Conservation (phyloP, 2,329 filamentous ascomycete genomes). For the Fusarium irregulare region DNA sequence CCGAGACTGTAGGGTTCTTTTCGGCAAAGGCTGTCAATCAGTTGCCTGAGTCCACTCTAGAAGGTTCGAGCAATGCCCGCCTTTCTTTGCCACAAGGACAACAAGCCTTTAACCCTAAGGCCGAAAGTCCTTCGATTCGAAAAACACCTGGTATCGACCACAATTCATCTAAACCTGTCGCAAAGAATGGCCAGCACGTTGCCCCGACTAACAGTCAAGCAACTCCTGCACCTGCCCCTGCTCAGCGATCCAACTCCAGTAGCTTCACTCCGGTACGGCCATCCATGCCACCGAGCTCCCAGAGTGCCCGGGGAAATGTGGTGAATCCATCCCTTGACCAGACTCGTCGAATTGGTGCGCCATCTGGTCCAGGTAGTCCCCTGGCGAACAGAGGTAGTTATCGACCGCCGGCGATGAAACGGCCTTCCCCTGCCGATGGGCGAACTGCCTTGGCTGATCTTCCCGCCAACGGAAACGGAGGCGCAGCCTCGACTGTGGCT, state of each 20-base stretch:
- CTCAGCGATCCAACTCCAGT: slow-evolving; percentile 38
- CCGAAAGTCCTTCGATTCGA: slow-evolving; percentile 85
- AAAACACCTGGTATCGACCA: slow-evolving; percentile 92
- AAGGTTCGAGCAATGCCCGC: slow-evolving; percentile 54
- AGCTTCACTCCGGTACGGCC: slow-evolving; percentile 50
- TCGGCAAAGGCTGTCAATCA: slow-evolving; percentile 74
- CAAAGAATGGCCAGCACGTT: slow-evolving; percentile 66
- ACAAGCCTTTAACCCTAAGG: slow-evolving; percentile 76
- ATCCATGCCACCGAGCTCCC: slow-evolving; percentile 41
- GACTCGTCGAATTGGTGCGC: slow-evolving; percentile 68
- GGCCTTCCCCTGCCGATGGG: slow-evolving; percentile 54
- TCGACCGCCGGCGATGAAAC: slow-evolving; percentile 69
- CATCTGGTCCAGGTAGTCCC: slow-evolving; percentile 65
- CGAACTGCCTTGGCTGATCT: slow-evolving; percentile 64
- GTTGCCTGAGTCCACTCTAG: slow-evolving; percentile 59
- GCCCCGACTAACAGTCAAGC: slow-evolving; percentile 53
- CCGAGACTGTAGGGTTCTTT: slow-evolving; percentile 71
- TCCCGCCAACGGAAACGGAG: slow-evolving; percentile 56
- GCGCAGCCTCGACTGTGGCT: slow-evolving; percentile 32
- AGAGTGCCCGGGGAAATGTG: slow-evolving; percentile 54
- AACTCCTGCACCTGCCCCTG: slow-evolving; percentile 24
- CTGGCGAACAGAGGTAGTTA: slow-evolving; percentile 69
- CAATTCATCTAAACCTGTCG: slow-evolving; percentile 77
- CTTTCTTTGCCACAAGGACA: slow-evolving; percentile 57
- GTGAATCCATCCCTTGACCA: slow-evolving; percentile 66